phyloP scores from a whole-genome alignment of 331 rosid species.

The Phaseolus coccineus region DNA sequence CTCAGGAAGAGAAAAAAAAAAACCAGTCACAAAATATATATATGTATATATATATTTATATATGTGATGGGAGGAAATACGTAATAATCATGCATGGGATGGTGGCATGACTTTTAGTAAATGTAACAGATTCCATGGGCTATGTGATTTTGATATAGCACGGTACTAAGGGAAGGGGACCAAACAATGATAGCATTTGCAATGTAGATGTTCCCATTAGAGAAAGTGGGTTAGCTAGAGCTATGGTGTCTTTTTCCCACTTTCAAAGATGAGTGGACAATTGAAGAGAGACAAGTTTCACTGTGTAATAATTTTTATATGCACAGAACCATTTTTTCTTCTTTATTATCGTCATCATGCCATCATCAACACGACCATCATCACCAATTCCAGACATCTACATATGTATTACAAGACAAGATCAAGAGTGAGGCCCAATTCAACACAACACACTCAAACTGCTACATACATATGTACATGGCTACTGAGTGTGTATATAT shows the following conservation, averaged over 20 bases:
- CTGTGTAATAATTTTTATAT: slow-evolving; percentile 1
- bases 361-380: slow-evolving; percentile 83
- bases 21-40: not conserved
- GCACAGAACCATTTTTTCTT: not conserved
- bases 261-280: slow-evolving; percentile 59
- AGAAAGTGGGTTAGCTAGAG: slow-evolving; percentile 70
- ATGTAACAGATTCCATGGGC: slow-evolving; percentile 55
- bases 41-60: not conserved
- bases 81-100: slow-evolving; percentile 93
- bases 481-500: no score
- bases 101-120: slow-evolving; percentile 59
- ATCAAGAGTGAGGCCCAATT: slow-evolving; percentile 27
- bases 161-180: slow-evolving; percentile 66
- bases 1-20: not conserved
- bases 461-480: not conserved
- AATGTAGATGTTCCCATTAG: slow-evolving; percentile 72
- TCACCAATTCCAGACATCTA: slow-evolving; percentile 13
- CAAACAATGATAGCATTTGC: slow-evolving; percentile 65
- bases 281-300: slow-evolving; percentile 42
- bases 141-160: slow-evolving; percentile 59
- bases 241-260: slow-evolving; percentile 69
- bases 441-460: not conserved
- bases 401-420: slow-evolving; percentile 3
- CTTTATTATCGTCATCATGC: slow-evolving; percentile 69
- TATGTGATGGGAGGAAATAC: slow-evolving; percentile 57